phyloP scores from a whole-genome alignment of 2,329 filamentous ascomycete species.

The Lasiodiplodia hormozganensis region DNA sequence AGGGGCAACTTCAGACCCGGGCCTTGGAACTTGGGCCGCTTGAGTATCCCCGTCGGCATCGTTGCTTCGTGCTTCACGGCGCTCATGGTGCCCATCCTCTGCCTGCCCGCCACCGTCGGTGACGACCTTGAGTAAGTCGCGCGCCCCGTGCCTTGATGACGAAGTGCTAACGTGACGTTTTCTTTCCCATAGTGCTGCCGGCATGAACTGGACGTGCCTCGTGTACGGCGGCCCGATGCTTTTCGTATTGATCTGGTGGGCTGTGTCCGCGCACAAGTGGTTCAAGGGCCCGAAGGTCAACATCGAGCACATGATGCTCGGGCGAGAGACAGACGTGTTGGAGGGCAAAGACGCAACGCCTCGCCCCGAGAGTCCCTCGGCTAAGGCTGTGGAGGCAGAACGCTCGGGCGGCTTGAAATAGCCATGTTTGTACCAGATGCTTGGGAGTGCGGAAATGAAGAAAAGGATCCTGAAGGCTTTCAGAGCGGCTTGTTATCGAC shows the following conservation, averaged over 20 bases:
- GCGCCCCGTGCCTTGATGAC: conserved; percentile 2
- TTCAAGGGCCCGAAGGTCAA: conserved; percentile 76
- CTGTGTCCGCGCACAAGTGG: conserved; percentile 69
- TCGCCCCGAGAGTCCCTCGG: neutral
- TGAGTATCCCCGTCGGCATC: conserved; percentile 63
- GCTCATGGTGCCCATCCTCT: conserved; percentile 73
- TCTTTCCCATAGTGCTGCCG: conserved; percentile 41
- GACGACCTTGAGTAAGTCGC: conserved; percentile 56
- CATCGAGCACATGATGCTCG: conserved; percentile 62
- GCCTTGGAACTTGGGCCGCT: conserved; percentile 71
- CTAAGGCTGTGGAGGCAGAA: conserved; percentile 25
- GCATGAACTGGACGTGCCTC: conserved; percentile 74
- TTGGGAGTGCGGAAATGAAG: neutral
- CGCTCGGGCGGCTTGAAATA: conserved; percentile 6
- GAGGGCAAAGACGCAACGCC: conserved; percentile 39
- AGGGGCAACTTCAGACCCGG: conserved; percentile 69
- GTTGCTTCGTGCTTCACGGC: conserved; percentile 66
- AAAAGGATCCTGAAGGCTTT: neutral
- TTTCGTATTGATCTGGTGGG: conserved; percentile 66
- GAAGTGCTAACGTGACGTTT: neutral
- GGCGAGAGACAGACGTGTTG: conserved; percentile 46
- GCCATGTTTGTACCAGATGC: neutral
- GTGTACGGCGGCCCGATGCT: conserved; percentile 72
- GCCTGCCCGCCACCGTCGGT: conserved; percentile 66
- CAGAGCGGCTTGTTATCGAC: conserved; percentile 2